These are phyloP conservation scores for Sungouiella thailandica DNA, from an alignment of 805 yeast species.

Conservation along the genomic window DNA sequence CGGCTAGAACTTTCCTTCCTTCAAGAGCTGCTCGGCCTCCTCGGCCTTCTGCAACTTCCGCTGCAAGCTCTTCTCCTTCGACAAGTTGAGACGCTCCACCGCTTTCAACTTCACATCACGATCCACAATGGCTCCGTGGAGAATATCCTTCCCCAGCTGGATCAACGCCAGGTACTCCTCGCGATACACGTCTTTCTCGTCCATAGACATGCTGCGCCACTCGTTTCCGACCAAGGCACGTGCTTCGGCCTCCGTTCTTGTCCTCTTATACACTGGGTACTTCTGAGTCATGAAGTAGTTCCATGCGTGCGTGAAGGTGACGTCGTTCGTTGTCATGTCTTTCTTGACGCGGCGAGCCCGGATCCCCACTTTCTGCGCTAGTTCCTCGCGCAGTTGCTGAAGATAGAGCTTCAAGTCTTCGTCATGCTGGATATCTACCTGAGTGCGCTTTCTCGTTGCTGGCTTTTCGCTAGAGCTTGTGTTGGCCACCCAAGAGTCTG, in stretches of 20 bases:
- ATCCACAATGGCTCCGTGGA: slow-evolving; percentile 24
- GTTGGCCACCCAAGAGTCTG: slow-evolving; percentile 14
- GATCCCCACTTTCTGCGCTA: slow-evolving; percentile 6
- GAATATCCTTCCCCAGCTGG: slow-evolving; percentile 25
- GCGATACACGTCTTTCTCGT: slow-evolving; percentile 24
- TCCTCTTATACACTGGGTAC: slow-evolving; percentile 14
- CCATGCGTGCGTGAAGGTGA: slow-evolving; percentile 32
- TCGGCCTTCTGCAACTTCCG: slow-evolving; percentile 9
- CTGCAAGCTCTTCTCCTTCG: slow-evolving; percentile 9
- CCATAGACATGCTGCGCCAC: slow-evolving; percentile 25
- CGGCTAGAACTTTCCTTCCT: slow-evolving; percentile 1
- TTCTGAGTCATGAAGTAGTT: slow-evolving; percentile 24
- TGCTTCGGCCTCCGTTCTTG: slow-evolving; percentile 12
- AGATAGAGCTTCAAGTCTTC: slow-evolving; percentile 18
- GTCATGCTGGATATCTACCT: slow-evolving; percentile 8
- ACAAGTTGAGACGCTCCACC: slow-evolving; percentile 4
- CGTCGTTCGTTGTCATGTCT: slow-evolving; percentile 6
- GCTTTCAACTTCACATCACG: slow-evolving; percentile 19
- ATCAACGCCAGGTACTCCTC: slow-evolving; percentile 24
- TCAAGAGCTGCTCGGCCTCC: slow-evolving; percentile 1
- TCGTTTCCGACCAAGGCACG: slow-evolving; percentile 9
- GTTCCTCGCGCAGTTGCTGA: slow-evolving; percentile 20
- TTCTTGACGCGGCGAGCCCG: slow-evolving; percentile 3
- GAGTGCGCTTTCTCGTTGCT: slow-evolving; percentile 8
- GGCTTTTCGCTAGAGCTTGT: slow-evolving; percentile 12